A percentile compares a stretch with the other conserved stretches of the same genome.
phyloP scores from a whole-genome alignment of 441 rosid species.

The Jatropha multifida region DNA sequence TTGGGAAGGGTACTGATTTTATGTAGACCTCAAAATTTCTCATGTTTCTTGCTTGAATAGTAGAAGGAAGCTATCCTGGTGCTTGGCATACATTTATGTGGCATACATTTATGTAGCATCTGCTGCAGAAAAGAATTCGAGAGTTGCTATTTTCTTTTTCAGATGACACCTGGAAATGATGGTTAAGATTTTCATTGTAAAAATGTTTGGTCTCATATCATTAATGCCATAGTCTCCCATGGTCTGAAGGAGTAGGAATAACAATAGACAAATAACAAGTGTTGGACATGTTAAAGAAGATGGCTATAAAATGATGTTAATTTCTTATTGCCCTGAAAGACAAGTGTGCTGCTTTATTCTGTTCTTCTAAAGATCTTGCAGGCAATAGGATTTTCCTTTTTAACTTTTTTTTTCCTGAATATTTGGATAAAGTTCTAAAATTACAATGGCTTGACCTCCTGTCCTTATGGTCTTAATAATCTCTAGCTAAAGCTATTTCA shows the following conservation, averaged over 20 bases:
- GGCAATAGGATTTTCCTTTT: too few relatives aligned
- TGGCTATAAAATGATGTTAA: background rate
- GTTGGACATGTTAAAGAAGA: background rate
- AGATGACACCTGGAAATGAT: too few relatives aligned
- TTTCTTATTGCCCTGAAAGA: background rate
- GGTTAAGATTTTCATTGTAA: too few relatives aligned
- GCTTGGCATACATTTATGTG: too few relatives aligned
- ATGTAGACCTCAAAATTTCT: too few relatives aligned
- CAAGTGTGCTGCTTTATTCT: background rate
- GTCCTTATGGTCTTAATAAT: background rate
- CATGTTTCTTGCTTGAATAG: too few relatives aligned
- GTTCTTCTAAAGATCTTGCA: background rate
- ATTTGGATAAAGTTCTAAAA: background rate
- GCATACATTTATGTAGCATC: too few relatives aligned
- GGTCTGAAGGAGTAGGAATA: background rate
- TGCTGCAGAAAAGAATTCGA: too few relatives aligned
- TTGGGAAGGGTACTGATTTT: background rate
- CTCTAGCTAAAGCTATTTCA: background rate
- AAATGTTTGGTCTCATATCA: too few relatives aligned
- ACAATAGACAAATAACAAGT: background rate
- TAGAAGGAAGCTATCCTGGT: too few relatives aligned
- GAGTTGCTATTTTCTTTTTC: too few relatives aligned
- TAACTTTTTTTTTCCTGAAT: background rate
- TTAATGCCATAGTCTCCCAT: too few relatives aligned
- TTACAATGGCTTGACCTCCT: background rate